Percentiles rank a stretch among this genome's conserved stretches.
Conservation (phyloP, 768 basidiomycete genomes). For the Boletus rufocinnamomeus region DNA sequence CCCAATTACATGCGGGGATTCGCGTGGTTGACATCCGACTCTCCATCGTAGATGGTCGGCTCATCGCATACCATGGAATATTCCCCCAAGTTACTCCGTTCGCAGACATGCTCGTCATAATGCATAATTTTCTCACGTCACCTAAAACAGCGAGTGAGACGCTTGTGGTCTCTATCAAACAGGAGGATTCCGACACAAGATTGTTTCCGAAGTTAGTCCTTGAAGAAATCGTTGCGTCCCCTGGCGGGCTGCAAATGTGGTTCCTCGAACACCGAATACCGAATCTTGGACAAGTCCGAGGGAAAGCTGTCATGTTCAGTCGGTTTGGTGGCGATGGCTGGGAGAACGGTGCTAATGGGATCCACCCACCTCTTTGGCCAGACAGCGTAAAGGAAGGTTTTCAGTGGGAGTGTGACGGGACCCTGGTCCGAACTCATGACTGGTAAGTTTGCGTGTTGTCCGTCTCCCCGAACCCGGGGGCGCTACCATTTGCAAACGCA, state of each 20-base stretch:
- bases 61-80: slow-evolving; percentile 80
- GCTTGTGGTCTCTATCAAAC: slow-evolving; percentile 85
- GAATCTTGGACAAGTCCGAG: slow-evolving; percentile 78
- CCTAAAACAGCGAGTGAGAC: slow-evolving; percentile 65
- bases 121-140: slow-evolving; percentile 65
- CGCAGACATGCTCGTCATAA: slow-evolving; percentile 56
- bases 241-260: slow-evolving; percentile 64
- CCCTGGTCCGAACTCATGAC: slow-evolving; percentile 76
- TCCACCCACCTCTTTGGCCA: slow-evolving; percentile 88
- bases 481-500: not conserved
- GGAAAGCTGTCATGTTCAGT: slow-evolving; percentile 82
- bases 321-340: slow-evolving; percentile 72
- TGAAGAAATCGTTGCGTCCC: slow-evolving; percentile 58
- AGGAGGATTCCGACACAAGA: slow-evolving; percentile 65
- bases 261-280: slow-evolving; percentile 83
- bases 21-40: slow-evolving; percentile 83
- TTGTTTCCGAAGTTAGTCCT: slow-evolving; percentile 67
- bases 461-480: slow-evolving; percentile 1
- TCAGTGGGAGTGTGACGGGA: slow-evolving; percentile 72
- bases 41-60: slow-evolving; percentile 57
- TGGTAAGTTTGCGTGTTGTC: slow-evolving; percentile 52
- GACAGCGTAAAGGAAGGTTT: slow-evolving; percentile 75
- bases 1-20: slow-evolving; percentile 76
- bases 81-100: slow-evolving; percentile 74
- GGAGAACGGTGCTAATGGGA: slow-evolving; percentile 75